A percentile compares a stretch with the other conserved stretches of the same genome.
Conservation (phyloP, 306 rosid genomes). For the Lathyrus aphaca region DNA sequence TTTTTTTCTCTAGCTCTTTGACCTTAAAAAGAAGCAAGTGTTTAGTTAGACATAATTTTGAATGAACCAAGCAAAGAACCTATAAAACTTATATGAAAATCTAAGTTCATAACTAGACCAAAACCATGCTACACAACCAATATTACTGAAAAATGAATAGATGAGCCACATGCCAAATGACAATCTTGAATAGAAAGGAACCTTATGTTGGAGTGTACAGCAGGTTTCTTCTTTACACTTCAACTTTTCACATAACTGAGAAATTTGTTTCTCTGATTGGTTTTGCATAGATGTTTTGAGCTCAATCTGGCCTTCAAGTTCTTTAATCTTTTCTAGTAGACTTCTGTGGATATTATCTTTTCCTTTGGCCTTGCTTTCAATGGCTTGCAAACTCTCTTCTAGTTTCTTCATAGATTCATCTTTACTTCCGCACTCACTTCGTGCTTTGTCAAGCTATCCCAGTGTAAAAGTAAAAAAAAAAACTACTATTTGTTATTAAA, state of each 20-base stretch:
- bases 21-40: not conserved
- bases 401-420: constrained; percentile 69
- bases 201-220: constrained; percentile 74
- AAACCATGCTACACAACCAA: too few species aligned
- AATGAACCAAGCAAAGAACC: constrained; percentile 5
- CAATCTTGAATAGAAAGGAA: constrained; percentile 31
- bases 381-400: constrained; percentile 71
- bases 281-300: constrained; percentile 58
- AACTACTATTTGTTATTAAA: not conserved
- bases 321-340: constrained; percentile 77
- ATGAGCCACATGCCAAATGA: constrained; percentile 10
- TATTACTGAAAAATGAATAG: constrained; percentile 8
- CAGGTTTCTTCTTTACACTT: constrained; percentile 74
- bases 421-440: too few species aligned
- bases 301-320: constrained; percentile 80
- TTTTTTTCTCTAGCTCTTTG: not conserved
- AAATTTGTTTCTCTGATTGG: constrained; percentile 72
- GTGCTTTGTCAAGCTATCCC: constrained; percentile 72
- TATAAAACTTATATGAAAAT: too few species aligned
- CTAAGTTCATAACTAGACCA: constrained; percentile 4
- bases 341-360: constrained; percentile 62
- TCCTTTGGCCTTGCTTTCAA: constrained; percentile 76
- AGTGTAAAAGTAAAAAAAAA: constrained; percentile 17
- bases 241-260: constrained; percentile 63
- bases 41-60: constrained; percentile 22